Base-by-base conservation (phyloP, 345 rosid genomes). In the Bruguiera parviflora region DNA sequence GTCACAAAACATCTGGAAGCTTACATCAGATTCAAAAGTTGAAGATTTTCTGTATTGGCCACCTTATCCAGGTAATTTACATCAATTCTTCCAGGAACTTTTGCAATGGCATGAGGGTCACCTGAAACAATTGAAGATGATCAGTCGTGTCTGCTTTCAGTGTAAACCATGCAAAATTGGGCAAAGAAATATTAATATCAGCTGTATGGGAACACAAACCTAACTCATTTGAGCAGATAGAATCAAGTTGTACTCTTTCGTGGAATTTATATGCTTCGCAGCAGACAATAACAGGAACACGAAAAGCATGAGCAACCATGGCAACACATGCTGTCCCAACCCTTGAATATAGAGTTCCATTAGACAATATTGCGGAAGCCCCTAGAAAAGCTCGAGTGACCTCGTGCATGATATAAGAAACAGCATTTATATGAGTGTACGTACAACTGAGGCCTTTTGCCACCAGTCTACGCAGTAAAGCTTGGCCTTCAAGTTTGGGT, bases 301-400 rank as follows among this genome's bases (percentile, higher is more conserved):
- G 78, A 64, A 87, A 89, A 7, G 92, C 97, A 83, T 82, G 93
- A 46, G 99, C 97, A 80, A 88, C 99, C 97, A 94, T 94, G 43
- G 99, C 97, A 69, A 94, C 89, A 77, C 88, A 85, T 46, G 99
- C 99, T 55, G 99, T 94, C 35, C 99, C 99, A 24, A 92, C 99
- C 74, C 99, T 84, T 3, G 99, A 94, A 77, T 85, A 94, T 49
- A 92, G 91, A 31, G 99, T 92, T 61, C 97, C 97, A 81, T 91
- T 94, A 20, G 96, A 89, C 80, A 94, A 78, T 70, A 94, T 88
- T 2, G 99, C 88, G 37, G 96, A 88, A 58, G 99, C 96, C 20
- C 97, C 99, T 71, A 94, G 70, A 82, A 94, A 88, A 70, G 91
- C 98, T 72, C 85, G 83, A 71, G 92, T 91, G 69, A 81, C 98